phyloP scores from a whole-genome alignment of 352 stramenopile species.

The Elongisporangium prolatum region DNA sequence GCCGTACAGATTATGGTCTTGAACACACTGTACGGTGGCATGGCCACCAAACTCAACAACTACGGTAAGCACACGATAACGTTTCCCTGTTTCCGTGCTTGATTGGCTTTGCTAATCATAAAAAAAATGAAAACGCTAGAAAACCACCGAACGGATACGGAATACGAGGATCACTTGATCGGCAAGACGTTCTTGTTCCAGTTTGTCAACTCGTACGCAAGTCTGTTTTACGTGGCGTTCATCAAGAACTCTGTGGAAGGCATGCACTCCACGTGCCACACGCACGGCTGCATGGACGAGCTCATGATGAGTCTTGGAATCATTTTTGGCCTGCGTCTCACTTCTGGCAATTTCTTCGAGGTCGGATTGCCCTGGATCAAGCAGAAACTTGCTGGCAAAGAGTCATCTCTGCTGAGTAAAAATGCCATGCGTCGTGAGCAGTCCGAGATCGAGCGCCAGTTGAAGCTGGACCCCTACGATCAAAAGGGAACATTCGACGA shows the following conservation, averaged over 20 bases:
- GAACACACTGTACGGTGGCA: slow-evolving; percentile 65
- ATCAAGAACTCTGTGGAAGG: slow-evolving; percentile 62
- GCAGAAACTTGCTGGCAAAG: slow-evolving; percentile 20
- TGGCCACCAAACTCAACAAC: slow-evolving; percentile 62
- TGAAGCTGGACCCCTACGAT: slow-evolving; percentile 64
- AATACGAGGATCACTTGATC: slow-evolving; percentile 93
- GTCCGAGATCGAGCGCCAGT: slow-evolving; percentile 54
- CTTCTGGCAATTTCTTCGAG: slow-evolving; percentile 78
- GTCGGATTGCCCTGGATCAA: slow-evolving; percentile 70
- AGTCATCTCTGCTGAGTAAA: slow-evolving; percentile 21
- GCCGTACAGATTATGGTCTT: slow-evolving; percentile 80
- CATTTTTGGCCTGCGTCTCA: slow-evolving; percentile 68
- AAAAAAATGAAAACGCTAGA: too few species aligned
- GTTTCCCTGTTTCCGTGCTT: too few species aligned
- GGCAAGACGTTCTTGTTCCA: slow-evolving; percentile 81
- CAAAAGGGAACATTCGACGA: slow-evolving; percentile 77
- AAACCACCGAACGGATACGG: slow-evolving; percentile 96
- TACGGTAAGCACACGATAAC: too few species aligned
- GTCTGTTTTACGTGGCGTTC: slow-evolving; percentile 85
- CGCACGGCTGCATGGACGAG: slow-evolving; percentile 69
- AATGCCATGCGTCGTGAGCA: slow-evolving; percentile 25
- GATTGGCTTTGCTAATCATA: too few species aligned
- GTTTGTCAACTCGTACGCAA: slow-evolving; percentile 82
- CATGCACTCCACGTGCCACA: slow-evolving; percentile 30
- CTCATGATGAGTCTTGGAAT: slow-evolving; percentile 72